Base-by-base conservation (phyloP, 2,329 filamentous ascomycete genomes). In the Calonectria fujianensis region DNA sequence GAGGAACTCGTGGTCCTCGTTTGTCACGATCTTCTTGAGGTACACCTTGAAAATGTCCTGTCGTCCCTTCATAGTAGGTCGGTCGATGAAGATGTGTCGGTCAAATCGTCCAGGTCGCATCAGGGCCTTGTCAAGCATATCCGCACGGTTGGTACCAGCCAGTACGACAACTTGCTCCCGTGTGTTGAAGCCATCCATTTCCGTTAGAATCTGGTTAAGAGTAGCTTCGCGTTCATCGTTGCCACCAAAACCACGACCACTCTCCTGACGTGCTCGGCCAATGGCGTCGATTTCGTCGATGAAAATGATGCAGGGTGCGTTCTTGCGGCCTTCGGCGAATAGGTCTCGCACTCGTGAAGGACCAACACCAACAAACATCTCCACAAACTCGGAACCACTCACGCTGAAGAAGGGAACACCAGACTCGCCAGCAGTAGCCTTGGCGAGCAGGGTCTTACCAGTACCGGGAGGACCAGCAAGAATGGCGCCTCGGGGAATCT, bases 131-230 rank as follows among this genome's bases (percentile, higher is more conserved):
- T 99, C 97, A 52, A 99, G 91, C 63, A 98, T 93, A 84, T 99
- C 97, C 14, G 96, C 94, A 86, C 97, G 91, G 87, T 99, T 99
- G 71, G 97, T 99, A 87, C 97, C 97, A 64, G 97, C 97, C 76
- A 99, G 91, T 39, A 99, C 97, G 69, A 99, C 96, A 52, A 99
- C 95, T 87, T 98, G 96, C 82, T 98, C 96, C 2, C 94, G 92
- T 10, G 96, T 98, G 86, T 98, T 98, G 92, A 98, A 98, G 73
- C 96, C 97, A 84, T 99, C 97, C 97, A 99, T 99, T 85, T 99
- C 97, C 0, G 97, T 99, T 69, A 99, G 89, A 75, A 99, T 98
- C 87, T 99, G 97, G 86, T 99, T 99, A 35, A 99, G 92, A 0
- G 97, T 99, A 63, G 95, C 95, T 87, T 99, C 97, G 75, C 97